phyloP scores from a whole-genome alignment of 2,329 filamentous ascomycete genomes.

The Chrysoporthe cubensis region DNA sequence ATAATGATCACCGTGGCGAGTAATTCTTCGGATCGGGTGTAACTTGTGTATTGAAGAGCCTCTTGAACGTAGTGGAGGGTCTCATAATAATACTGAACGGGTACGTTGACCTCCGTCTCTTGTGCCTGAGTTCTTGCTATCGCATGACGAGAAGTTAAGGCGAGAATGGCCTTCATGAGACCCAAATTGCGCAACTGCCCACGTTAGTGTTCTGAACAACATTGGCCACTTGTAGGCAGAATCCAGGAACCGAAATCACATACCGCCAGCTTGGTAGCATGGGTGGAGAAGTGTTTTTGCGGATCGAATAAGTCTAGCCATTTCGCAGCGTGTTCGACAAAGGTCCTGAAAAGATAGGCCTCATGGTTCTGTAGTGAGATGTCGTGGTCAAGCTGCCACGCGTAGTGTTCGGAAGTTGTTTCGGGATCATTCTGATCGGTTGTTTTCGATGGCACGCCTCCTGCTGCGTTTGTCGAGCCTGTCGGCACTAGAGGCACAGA shows the following conservation, averaged over 20 bases:
- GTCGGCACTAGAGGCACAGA: background rate
- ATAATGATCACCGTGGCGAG: conserved; percentile 63
- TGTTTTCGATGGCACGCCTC: background rate
- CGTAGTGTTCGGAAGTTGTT: conserved; percentile 1
- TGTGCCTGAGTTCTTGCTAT: conserved; percentile 53
- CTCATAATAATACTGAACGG: conserved; percentile 63
- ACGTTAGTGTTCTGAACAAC: background rate
- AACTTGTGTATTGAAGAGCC: conserved; percentile 61
- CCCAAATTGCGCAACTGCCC: conserved; percentile 49
- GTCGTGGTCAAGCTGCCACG: conserved; percentile 18
- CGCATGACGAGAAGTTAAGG: conserved; percentile 43
- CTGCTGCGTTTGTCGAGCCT: background rate
- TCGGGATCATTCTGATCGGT: background rate
- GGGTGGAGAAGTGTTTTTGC: conserved; percentile 38
- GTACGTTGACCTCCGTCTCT: conserved; percentile 34
- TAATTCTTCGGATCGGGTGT: conserved; percentile 61
- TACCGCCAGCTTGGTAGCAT: conserved; percentile 39
- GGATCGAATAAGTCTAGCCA: conserved; percentile 41
- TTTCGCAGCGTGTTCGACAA: conserved; percentile 12
- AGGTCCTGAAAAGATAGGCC: conserved; percentile 7
- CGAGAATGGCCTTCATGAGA: conserved; percentile 31
- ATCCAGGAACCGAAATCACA: background rate
- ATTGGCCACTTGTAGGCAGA: background rate
- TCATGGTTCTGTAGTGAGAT: conserved; percentile 14
- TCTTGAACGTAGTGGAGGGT: conserved; percentile 64